These are phyloP conservation scores for Malus asiatica DNA, from an alignment of 306 rosid species.

Conservation along the genomic window DNA sequence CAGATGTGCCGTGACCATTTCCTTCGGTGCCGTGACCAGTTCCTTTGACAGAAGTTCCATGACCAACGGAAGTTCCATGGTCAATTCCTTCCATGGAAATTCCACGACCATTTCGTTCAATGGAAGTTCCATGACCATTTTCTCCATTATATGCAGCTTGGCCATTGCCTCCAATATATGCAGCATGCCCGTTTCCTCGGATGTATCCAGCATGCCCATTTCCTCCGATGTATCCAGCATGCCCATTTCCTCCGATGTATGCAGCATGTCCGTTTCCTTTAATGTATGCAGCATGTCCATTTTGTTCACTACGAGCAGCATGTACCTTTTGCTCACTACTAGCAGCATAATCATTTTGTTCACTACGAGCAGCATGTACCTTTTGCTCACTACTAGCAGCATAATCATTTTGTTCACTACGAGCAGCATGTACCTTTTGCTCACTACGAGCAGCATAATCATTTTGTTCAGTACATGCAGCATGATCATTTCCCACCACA, in stretches of 20 bases:
- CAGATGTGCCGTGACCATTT: background rate
- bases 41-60: background rate
- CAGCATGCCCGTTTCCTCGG: background rate
- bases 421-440: constrained; percentile 6
- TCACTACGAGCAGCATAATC: background rate
- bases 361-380: constrained; percentile 5
- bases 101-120: background rate
- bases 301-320: too few species aligned
- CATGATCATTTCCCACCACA: constrained; percentile 5
- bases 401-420: background rate
- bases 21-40: background rate
- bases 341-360: background rate
- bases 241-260: background rate
- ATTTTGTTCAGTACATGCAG: constrained; percentile 5
- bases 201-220: constrained; percentile 1
- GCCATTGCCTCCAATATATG: background rate
- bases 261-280: too few species aligned
- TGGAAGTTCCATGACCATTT: background rate
- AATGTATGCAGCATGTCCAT: too few species aligned
- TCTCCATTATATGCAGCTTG: background rate
- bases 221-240: background rate
- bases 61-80: background rate
- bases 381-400: background rate
- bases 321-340: too few species aligned
- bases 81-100: background rate